Evolutionary conservation across 164 flowering plant species (phyloP), one percentile per base, ranked within the genome.

Genomic region (Nelumbo lutea): DNA sequence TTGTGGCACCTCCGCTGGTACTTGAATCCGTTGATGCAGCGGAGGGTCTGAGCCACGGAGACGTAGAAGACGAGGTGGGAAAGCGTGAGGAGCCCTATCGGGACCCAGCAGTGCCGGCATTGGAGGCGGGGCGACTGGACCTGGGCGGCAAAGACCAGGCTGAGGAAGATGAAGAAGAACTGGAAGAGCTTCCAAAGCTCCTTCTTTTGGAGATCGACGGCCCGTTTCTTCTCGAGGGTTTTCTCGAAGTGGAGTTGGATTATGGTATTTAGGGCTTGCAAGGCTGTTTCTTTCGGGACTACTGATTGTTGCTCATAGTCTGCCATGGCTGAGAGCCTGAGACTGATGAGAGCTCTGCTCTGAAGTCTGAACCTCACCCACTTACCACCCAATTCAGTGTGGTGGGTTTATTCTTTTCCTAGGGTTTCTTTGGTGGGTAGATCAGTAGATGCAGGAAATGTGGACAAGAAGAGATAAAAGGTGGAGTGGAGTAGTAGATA

Each of bases 201-300:
- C 78, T 88, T 88, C 76, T 88, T 88, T 59, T 88, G 92, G 51
- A 78, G 87, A 75, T 88, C 90, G 0, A 88, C 81, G 38, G 90
- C 79, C 44, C 83, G 72, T 65, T 88, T 88, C 73, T 88, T 86
- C 73, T 88, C 90, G 0, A 88, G 86, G 83, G 90, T 88, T 65
- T 88, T 88, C 79, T 86, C 90, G 76, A 88, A 88, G 63, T 88
- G 93, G 78, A 86, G 93, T 50, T 86, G 93, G 81, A 88, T 85
- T 42, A 86, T 84, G 66, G 87, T 86, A 85, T 85, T 88, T 2
- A 88, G 62, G 4, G 90, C 87, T 72, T 88, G 87, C 11, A 86
- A 69, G 6, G 88, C 85, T 15, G 88, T 77, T 68, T 82, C 87
- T 66, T 81, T 81, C 3, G 86, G 64, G 71, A 79, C 74, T 40